Conservation (phyloP, 2,329 filamentous ascomycete species). For the Xylariaceae sp. region DNA sequence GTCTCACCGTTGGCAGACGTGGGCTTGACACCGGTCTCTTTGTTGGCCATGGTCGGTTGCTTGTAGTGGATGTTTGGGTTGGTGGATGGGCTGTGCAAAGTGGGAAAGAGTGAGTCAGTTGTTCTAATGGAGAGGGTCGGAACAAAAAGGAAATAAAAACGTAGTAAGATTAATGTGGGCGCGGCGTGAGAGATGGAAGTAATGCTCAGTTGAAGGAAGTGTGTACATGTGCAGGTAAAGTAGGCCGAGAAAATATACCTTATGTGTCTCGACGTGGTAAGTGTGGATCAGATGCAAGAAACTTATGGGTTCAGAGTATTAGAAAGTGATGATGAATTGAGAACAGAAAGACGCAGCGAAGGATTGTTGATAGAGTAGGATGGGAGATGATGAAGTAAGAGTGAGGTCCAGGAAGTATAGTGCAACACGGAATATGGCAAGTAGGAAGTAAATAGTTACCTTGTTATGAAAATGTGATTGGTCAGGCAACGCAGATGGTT, state of each 20-base stretch:
- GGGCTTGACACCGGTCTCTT: not conserved
- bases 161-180: not conserved
- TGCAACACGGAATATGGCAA: not conserved
- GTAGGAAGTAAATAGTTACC: not conserved
- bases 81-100: not conserved
- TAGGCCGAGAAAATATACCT: not conserved
- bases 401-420: not conserved
- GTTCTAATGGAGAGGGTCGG: not conserved
- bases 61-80: not conserved
- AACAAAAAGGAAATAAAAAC: not conserved
- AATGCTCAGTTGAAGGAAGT: not conserved
- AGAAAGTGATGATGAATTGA: not conserved
- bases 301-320: too few relatives aligned
- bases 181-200: not conserved
- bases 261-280: not conserved
- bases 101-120: not conserved
- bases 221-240: not conserved
- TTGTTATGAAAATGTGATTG: not conserved
- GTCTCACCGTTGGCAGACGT: not conserved
- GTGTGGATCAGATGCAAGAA: not conserved
- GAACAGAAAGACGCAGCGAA: not conserved
- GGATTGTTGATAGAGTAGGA: not conserved
- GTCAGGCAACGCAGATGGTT: not conserved
- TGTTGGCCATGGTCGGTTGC: constrained; percentile 14
- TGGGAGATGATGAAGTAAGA: not conserved